phyloP scores from a whole-genome alignment of 306 rosid species.

The Prunus davidiana region DNA sequence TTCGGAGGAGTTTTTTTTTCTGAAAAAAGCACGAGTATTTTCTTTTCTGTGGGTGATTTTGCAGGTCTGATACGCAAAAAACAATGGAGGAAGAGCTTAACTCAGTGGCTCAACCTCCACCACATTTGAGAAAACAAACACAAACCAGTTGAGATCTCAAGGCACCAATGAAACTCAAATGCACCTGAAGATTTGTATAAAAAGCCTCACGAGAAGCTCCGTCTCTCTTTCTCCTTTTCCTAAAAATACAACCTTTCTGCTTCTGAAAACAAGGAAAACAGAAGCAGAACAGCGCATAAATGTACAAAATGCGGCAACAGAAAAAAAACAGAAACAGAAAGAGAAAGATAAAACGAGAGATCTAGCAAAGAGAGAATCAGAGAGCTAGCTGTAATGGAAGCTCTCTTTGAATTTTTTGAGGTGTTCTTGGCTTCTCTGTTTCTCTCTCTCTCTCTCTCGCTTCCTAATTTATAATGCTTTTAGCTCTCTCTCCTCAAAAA shows the following conservation, averaged over 20 bases:
- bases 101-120: conserved; percentile 33
- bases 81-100: conserved; percentile 35
- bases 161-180: not conserved
- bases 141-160: conserved; percentile 21
- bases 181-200: conserved; percentile 9
- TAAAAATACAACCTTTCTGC: conserved; percentile 20
- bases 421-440: conserved; percentile 5
- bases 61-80: conserved; percentile 49
- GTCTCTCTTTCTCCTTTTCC: not conserved
- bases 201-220: not conserved
- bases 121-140: conserved; percentile 18
- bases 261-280: conserved; percentile 32
- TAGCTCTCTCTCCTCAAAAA: not conserved
- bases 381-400: conserved; percentile 12
- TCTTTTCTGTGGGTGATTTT: conserved; percentile 28
- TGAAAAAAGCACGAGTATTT: conserved; percentile 23
- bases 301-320: conserved; percentile 21
- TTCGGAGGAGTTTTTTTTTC: conserved; percentile 24
- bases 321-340: not conserved
- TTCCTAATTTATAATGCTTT: conserved; percentile 34
- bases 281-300: conserved; percentile 32
- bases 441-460: conserved; percentile 16
- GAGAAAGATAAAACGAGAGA: not conserved
- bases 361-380: conserved; percentile 1
- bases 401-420: conserved; percentile 3